These are phyloP conservation scores for Sesbania bispinosa DNA, from an alignment of 306 rosid genomes.

Conservation along the genomic window DNA sequence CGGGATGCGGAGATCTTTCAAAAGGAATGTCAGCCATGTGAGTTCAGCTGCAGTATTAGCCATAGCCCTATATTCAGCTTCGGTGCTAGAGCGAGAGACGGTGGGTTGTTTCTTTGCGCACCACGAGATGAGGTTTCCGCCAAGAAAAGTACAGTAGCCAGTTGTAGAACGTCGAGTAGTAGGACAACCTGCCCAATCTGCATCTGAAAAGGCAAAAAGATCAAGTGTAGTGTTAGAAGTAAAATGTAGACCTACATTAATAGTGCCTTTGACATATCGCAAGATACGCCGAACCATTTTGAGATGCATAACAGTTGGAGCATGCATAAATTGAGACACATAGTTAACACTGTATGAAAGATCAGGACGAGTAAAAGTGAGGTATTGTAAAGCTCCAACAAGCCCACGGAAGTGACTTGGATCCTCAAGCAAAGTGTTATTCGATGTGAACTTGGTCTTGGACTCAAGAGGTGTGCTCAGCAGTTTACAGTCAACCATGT, in stretches of 20 bases:
- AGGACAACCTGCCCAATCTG: not conserved
- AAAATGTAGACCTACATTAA: too few relatives aligned
- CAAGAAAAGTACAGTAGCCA: not conserved
- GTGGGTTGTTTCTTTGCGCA: not conserved
- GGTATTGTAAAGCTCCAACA: too few relatives aligned
- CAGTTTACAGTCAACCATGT: not conserved
- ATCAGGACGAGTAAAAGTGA: too few relatives aligned
- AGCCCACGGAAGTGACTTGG: too few relatives aligned
- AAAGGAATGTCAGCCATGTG: not conserved
- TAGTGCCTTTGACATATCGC: too few relatives aligned
- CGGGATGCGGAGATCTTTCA: not conserved
- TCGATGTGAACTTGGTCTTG: not conserved
- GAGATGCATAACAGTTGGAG: not conserved
- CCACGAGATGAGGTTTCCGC: not conserved
- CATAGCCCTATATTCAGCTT: not conserved
- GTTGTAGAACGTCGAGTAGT: not conserved
- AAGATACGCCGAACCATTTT: constrained; percentile 7
- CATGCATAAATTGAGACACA: not conserved
- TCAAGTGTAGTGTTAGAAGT: not conserved
- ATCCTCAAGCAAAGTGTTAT: too few relatives aligned
- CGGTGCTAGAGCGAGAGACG: not conserved
- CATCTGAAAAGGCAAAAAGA: not conserved
- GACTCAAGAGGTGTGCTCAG: not conserved
- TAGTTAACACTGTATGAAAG: not conserved
- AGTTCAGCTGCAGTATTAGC: not conserved